Conservation (phyloP, 371 early-diverging fungal genomes). For the Mucor circinelloides region DNA sequence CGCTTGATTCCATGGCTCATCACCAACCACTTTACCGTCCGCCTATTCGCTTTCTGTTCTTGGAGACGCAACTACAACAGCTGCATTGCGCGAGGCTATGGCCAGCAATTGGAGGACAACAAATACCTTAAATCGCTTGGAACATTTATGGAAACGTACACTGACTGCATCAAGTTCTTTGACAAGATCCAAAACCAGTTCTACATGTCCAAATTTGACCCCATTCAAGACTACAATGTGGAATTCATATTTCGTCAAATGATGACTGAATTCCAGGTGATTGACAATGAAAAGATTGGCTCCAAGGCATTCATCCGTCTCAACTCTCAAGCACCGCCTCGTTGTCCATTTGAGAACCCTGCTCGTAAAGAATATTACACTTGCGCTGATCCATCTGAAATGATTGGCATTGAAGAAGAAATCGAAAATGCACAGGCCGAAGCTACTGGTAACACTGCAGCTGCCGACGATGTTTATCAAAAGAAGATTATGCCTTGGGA, state of each 20-base stretch:
- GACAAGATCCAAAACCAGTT: constrained; percentile 51
- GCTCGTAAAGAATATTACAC: constrained; percentile 27
- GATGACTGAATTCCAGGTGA: constrained; percentile 45
- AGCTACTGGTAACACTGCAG: not conserved
- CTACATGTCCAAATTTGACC: constrained; percentile 56
- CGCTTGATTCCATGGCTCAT: constrained; percentile 44
- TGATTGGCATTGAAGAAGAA: constrained; percentile 17
- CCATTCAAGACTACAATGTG: constrained; percentile 53
- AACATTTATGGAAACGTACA: constrained; percentile 39
- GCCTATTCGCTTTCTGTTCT: constrained; percentile 39
- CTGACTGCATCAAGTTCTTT: constrained; percentile 50
- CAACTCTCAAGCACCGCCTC: constrained; percentile 24
- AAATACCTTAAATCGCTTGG: constrained; percentile 26
- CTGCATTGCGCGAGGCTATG: constrained; percentile 25
- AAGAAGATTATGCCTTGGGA: constrained; percentile 74
- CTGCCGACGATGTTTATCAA: constrained; percentile 44
- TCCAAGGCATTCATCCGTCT: constrained; percentile 43
- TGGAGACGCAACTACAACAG: constrained; percentile 38
- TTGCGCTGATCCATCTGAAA: constrained; percentile 36
- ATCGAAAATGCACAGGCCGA: not conserved
- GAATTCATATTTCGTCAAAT: constrained; percentile 64
- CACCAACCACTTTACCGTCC: constrained; percentile 48
- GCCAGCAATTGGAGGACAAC: constrained; percentile 28
- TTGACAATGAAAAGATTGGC: constrained; percentile 62
- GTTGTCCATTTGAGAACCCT: constrained; percentile 40